Percentiles rank a stretch among this genome's conserved stretches.
Conservation (phyloP, 495 filamentous ascomycete species). For the Letharia lupina region DNA sequence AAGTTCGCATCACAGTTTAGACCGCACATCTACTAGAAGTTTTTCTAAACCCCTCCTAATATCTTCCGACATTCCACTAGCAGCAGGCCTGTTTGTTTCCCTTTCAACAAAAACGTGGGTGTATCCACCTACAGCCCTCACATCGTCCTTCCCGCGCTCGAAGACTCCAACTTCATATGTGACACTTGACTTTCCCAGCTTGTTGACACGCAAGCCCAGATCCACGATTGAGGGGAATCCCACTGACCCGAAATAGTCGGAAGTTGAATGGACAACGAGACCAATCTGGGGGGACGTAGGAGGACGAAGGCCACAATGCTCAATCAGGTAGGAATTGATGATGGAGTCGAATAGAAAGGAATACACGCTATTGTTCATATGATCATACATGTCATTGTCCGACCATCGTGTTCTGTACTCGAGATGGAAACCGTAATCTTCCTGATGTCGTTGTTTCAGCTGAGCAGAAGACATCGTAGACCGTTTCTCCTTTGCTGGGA, state of each 20-base stretch:
- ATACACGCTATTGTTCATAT: conserved; percentile 74
- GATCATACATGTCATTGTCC: conserved; percentile 90
- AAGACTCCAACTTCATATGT: conserved; percentile 89
- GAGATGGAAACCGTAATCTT: conserved; percentile 70
- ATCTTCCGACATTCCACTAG: conserved; percentile 47
- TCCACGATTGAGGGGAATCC: conserved; percentile 76
- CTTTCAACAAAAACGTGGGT: conserved; percentile 84
- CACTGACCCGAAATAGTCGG: conserved; percentile 78
- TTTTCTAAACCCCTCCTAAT: conserved; percentile 47
- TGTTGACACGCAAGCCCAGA: conserved; percentile 71
- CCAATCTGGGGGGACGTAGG: conserved; percentile 58
- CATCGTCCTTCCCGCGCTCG: conserved; percentile 59
- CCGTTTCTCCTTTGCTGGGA: conserved; percentile 52
- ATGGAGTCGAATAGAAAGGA: conserved; percentile 78
- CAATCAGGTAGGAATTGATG: conserved; percentile 82
- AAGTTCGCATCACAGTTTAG: conserved; percentile 26
- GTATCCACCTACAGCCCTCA: conserved; percentile 79
- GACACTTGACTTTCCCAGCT: conserved; percentile 79
- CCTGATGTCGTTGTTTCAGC: conserved; percentile 55
- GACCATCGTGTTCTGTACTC: conserved; percentile 88
- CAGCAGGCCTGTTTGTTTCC: conserved; percentile 55
- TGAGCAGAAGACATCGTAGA: conserved; percentile 1
- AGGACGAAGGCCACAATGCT: conserved; percentile 67
- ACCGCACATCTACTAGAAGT: conserved; percentile 18
- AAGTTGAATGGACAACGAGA: conserved; percentile 74